Conservation (phyloP, 805 yeast species). For the Saccharomycopsis malanga region DNA sequence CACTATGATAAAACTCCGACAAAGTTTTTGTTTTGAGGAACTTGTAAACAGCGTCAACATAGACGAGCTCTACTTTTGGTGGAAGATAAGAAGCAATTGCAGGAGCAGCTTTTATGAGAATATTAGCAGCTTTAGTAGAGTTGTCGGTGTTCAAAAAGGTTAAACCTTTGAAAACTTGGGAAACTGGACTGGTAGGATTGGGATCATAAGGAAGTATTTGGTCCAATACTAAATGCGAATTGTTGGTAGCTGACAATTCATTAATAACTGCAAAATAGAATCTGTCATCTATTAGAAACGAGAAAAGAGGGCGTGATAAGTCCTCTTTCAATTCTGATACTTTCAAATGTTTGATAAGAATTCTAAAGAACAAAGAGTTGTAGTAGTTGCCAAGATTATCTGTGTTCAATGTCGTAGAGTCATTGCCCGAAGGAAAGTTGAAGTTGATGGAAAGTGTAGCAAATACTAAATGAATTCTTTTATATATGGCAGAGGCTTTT, state of each 20-base stretch:
- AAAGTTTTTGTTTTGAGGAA: conserved; percentile 28
- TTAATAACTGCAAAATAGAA: conserved; percentile 15
- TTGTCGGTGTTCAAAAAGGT: conserved; percentile 25
- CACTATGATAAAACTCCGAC: conserved; percentile 33
- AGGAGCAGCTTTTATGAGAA: conserved; percentile 28
- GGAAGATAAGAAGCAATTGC: conserved; percentile 26
- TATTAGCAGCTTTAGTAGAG: conserved; percentile 27
- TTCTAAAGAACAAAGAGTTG: conserved; percentile 19
- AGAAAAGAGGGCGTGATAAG: conserved; percentile 14
- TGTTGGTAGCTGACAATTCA: conserved; percentile 5
- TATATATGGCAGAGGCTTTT: conserved; percentile 22
- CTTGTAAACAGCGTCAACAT: conserved; percentile 21
- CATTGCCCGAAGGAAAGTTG: background rate
- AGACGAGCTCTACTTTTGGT: conserved; percentile 23
- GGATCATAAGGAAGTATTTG: conserved; percentile 3
- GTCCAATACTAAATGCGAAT: conserved; percentile 10
- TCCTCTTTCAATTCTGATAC: background rate
- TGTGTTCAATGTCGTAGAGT: conserved; percentile 19
- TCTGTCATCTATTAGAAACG: conserved; percentile 22
- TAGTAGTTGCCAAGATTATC: conserved; percentile 21
- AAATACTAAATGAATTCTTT: conserved; percentile 23
- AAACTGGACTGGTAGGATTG: conserved; percentile 12
- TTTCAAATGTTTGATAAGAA: conserved; percentile 4
- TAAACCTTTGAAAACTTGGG: conserved; percentile 25
- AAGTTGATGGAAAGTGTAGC: conserved; percentile 22